A percentile compares a stretch with the other conserved stretches of the same genome.
Conservation (phyloP, 2,329 filamentous ascomycete genomes). For the Paraconiothyrium sp. region DNA sequence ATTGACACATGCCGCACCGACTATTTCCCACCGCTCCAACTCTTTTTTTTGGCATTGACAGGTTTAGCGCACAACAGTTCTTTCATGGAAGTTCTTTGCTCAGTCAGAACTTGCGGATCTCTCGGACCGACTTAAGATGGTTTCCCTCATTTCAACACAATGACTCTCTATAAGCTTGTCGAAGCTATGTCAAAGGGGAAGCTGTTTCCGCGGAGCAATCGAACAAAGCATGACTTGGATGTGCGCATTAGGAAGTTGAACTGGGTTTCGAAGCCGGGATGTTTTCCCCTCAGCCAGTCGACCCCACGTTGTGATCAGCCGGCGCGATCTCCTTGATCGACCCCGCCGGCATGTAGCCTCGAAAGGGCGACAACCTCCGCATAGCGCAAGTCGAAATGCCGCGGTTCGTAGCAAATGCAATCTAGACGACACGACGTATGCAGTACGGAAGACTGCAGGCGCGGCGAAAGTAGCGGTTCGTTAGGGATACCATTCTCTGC, state of each 20-base stretch:
- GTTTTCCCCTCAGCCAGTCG: neutral
- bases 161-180: neutral
- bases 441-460: neutral
- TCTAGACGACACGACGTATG: neutral
- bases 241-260: neutral
- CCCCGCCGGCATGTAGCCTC: neutral
- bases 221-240: neutral
- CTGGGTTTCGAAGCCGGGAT: neutral
- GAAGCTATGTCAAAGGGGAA: neutral
- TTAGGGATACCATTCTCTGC: neutral
- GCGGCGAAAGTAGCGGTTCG: neutral
- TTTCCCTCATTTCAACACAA: no score
- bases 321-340: neutral
- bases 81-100: no score
- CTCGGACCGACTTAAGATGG: no score
- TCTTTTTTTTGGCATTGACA: no score
- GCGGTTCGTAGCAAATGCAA: neutral
- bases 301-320: neutral
- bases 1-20: no score
- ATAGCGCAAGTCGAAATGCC: neutral
- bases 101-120: no score
- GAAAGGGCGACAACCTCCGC: neutral
- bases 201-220: neutral
- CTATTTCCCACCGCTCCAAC: no score
- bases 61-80: no score